These are phyloP conservation scores for Fusarium sublunatum DNA, from an alignment of 2,329 filamentous ascomycete species.

Conservation along the genomic window DNA sequence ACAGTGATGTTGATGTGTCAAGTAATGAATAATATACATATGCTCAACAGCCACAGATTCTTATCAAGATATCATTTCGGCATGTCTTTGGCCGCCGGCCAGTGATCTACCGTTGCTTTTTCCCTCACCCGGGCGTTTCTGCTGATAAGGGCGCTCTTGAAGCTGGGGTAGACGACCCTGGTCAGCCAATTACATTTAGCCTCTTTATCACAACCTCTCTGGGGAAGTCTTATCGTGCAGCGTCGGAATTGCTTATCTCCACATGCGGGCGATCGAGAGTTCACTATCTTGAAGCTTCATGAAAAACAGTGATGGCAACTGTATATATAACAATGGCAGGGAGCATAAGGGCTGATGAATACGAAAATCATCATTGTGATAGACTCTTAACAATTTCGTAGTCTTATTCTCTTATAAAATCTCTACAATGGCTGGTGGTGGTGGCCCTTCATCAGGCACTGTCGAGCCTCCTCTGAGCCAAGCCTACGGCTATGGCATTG, in stretches of 20 bases:
- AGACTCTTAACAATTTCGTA: background rate
- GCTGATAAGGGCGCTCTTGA: constrained; percentile 18
- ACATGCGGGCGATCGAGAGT: constrained; percentile 20
- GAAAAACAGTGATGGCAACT: background rate
- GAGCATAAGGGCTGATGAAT: accelerated
- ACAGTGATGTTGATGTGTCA: constrained; percentile 25
- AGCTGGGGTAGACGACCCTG: constrained; percentile 6
- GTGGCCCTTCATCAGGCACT: constrained; percentile 31
- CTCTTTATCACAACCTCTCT: constrained; percentile 16
- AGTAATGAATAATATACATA: constrained; percentile 22
- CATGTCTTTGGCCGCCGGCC: constrained; percentile 15
- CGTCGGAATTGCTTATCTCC: constrained; percentile 18
- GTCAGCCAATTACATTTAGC: constrained; percentile 6
- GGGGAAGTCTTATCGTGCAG: constrained; percentile 12
- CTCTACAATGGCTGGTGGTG: constrained; percentile 34
- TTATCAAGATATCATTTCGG: constrained; percentile 24
- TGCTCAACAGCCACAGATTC: background rate
- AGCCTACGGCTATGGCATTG: constrained; percentile 80
- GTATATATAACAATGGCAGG: constrained; percentile 7
- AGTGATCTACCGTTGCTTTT: constrained; percentile 7
- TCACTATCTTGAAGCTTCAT: constrained; percentile 8
- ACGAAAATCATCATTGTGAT: background rate
- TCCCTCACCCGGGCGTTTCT: background rate
- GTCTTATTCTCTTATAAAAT: constrained; percentile 1
- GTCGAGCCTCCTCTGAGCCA: constrained; percentile 59